Evolutionary conservation across 768 basidiomycete genomes (phyloP).

Genomic region (Cubamyces lactineus): DNA sequence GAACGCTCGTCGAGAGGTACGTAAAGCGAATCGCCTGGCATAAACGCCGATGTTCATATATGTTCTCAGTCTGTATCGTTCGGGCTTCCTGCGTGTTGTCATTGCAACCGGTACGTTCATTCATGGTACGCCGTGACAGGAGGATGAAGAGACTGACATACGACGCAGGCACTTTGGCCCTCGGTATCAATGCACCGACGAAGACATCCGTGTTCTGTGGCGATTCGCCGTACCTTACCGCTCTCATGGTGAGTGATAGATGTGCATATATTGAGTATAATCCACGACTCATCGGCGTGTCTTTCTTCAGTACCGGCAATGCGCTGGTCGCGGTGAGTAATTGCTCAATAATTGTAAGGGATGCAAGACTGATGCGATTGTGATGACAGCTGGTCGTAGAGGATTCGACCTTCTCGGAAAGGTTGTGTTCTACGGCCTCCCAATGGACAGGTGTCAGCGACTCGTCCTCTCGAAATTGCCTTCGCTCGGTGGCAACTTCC

Average conservation of each 20-base stretch:
- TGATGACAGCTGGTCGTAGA: constrained; percentile 58
- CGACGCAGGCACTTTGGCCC: constrained; percentile 59
- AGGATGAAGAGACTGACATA: not conserved
- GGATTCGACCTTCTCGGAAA: constrained; percentile 72
- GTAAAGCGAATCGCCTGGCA: no score
- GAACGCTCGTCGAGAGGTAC: constrained; percentile 63
- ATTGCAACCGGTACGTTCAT: constrained; percentile 58
- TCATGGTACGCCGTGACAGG: no score
- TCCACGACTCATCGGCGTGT: constrained; percentile 20
- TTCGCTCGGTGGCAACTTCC: constrained; percentile 64
- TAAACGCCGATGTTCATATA: not conserved
- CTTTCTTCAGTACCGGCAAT: constrained; percentile 63
- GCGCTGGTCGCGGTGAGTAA: constrained; percentile 55
- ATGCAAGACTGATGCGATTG: not conserved
- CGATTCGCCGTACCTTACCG: constrained; percentile 62
- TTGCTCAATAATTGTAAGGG: not conserved
- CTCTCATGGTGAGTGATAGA: constrained; percentile 52
- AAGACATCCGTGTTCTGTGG: constrained; percentile 67
- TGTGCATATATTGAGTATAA: not conserved
- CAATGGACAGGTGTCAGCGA: constrained; percentile 65
- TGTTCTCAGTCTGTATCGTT: constrained; percentile 55
- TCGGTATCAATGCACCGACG: constrained; percentile 77
- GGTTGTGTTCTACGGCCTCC: constrained; percentile 72
- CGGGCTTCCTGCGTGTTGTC: constrained; percentile 64
- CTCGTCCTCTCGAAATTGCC: constrained; percentile 66